phyloP scores from a whole-genome alignment of 139 green algal genomes.

The Coelastrella sp. region DNA sequence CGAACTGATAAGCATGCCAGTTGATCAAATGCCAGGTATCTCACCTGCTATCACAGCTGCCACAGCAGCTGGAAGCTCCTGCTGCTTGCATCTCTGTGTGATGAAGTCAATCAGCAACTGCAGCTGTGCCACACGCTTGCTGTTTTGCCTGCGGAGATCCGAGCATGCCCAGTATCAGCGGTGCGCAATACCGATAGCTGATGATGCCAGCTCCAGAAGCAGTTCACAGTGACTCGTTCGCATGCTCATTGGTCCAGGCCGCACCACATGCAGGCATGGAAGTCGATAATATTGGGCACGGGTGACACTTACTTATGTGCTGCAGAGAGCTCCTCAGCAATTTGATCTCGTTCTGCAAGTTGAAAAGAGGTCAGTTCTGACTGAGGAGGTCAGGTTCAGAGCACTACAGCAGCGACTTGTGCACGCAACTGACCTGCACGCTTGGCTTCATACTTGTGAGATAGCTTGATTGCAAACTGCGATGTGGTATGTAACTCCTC shows the following conservation, averaged over 20 bases:
- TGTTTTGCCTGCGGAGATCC: background rate
- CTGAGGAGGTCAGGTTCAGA: background rate
- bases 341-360: background rate
- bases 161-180: background rate
- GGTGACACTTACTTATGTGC: background rate
- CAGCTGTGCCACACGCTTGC: conserved; percentile 10
- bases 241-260: background rate
- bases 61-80: background rate
- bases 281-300: background rate
- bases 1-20: no score
- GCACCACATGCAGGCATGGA: background rate
- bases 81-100: background rate
- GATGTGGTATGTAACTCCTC: conserved; percentile 36
- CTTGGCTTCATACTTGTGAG: conserved; percentile 22
- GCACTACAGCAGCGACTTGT: background rate
- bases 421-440: background rate
- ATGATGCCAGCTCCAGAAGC: background rate
- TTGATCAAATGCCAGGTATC: no score
- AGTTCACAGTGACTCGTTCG: background rate
- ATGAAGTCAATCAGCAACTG: background rate
- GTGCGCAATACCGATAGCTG: no score
- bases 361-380: background rate
- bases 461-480: conserved; percentile 25
- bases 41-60: conserved; percentile 19
- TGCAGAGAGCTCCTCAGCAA: background rate